Conservation (phyloP, 2,329 filamentous ascomycete genomes). For the Venturia aucupariae region DNA sequence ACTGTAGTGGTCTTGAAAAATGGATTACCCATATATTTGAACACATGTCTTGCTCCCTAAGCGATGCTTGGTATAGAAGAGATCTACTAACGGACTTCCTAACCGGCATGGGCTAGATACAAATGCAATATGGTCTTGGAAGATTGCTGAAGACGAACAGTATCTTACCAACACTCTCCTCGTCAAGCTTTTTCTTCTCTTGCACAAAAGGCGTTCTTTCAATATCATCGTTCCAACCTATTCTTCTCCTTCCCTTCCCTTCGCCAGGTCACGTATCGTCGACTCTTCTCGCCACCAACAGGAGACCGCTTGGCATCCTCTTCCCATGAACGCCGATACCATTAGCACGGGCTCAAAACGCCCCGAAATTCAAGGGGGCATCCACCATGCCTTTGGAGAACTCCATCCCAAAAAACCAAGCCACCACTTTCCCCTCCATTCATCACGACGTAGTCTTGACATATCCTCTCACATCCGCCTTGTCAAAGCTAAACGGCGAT, state of each 20-base stretch:
- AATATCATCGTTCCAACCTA: neutral
- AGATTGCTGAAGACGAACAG: neutral
- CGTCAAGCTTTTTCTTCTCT: neutral
- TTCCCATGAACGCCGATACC: neutral
- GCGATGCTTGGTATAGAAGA: neutral
- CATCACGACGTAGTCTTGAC: conserved; percentile 6
- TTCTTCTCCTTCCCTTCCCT: neutral
- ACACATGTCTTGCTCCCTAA: neutral
- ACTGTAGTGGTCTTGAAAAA: neutral
- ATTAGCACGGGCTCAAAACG: neutral
- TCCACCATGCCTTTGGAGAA: neutral
- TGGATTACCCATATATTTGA: neutral
- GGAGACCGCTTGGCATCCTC: neutral
- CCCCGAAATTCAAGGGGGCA: neutral
- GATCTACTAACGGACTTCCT: neutral
- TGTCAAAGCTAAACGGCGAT: conserved; percentile 63
- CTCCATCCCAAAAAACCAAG: neutral
- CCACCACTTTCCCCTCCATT: neutral
- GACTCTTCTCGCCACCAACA: neutral
- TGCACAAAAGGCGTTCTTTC: neutral
- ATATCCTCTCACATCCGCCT: conserved; percentile 30
- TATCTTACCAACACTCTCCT: neutral
- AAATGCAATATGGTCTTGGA: neutral
- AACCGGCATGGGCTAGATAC: neutral
- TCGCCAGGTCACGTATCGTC: neutral